Evolutionary conservation across 306 rosid species (phyloP), one percentile per base, ranked within the genome.

Genomic region (Prunus mume): DNA sequence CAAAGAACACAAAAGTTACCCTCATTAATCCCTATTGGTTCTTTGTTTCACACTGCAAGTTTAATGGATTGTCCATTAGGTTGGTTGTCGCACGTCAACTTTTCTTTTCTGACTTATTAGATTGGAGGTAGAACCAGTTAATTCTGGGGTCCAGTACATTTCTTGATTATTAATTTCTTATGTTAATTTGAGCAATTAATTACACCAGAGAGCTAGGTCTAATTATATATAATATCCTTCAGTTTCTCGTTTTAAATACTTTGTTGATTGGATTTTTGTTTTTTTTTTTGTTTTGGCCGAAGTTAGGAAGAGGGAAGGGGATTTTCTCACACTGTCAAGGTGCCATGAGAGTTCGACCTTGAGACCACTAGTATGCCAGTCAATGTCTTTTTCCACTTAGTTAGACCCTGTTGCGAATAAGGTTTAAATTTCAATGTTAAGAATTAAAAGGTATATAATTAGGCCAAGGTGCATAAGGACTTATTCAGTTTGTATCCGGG

Each of bases 381-480:
- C 2, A 34, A 34, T 0, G 41, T 34, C 8, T 34, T 34, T 34
- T 32, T 32, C 1, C 0, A 32, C 0, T 34, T 2, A 34, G 0
- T 34, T 5, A 5, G 41, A 34, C 8, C 7, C 8, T 2, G 8
- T 34, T 32, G 38, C 2, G 41, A 34, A 34, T 34, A 5, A 34
- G 10, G 9, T 38, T 7, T 38, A 38, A 7, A 7, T 38, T 38
- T 38, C 9, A 1, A 38, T 6, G 9, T 47, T 12, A 11, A 47
- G 52, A 47, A 58, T 27, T 17, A 63, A 24, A 30, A 30, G 68
- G 25, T 64, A 9, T 64, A 9, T 12, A 54, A 50, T 32, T 71
- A 54, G 75, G 75, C 51, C 75, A 32, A 32, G 32, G 32, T 32
- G 75, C 32, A n/a, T 12, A 49, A 57, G 19, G 38, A 32, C 38